Percentiles rank a stretch among this genome's conserved stretches.
These are phyloP conservation scores for Vigna mungo DNA, from an alignment of 306 rosid species.

Conservation along the genomic window DNA sequence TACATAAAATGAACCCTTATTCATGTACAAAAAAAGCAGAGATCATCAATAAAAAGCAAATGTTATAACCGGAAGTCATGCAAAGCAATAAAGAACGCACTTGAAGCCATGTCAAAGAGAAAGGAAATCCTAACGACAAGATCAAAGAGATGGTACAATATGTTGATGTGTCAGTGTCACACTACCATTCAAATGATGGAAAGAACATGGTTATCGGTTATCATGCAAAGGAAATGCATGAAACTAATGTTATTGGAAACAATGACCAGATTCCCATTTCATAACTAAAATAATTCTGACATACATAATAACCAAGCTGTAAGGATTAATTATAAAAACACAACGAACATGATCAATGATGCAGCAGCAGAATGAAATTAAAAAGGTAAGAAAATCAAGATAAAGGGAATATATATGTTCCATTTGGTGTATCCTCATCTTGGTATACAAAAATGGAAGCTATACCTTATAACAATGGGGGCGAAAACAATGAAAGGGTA, in stretches of 20 bases:
- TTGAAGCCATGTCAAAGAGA: background rate
- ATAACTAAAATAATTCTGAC: slow-evolving; percentile 37
- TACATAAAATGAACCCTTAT: slow-evolving; percentile 32
- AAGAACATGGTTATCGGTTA: background rate
- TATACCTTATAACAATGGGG: slow-evolving; percentile 58
- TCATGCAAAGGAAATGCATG: slow-evolving; percentile 14
- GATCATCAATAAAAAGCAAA: background rate
- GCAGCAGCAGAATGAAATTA: background rate
- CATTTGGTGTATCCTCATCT: too few species aligned
- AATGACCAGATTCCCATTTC: slow-evolving; percentile 15
- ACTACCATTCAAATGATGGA: background rate
- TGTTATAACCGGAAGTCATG: slow-evolving; percentile 21
- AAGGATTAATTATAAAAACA: slow-evolving; percentile 18
- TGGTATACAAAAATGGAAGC: slow-evolving; percentile 22
- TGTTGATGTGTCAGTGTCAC: background rate
- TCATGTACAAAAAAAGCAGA: background rate
- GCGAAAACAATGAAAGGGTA: slow-evolving; percentile 13
- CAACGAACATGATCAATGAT: slow-evolving; percentile 28
- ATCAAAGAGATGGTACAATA: background rate
- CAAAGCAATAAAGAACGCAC: slow-evolving; percentile 4
- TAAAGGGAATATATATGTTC: slow-evolving; percentile 2
- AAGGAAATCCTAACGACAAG: slow-evolving; percentile 27
- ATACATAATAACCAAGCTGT: slow-evolving; percentile 18
- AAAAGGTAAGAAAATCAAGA: background rate
- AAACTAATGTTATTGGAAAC: background rate